A percentile compares a stretch with the other conserved stretches of the same genome.
Evolutionary conservation across 306 rosid species (phyloP).

Genomic region (Lathyrus tuberosus): DNA sequence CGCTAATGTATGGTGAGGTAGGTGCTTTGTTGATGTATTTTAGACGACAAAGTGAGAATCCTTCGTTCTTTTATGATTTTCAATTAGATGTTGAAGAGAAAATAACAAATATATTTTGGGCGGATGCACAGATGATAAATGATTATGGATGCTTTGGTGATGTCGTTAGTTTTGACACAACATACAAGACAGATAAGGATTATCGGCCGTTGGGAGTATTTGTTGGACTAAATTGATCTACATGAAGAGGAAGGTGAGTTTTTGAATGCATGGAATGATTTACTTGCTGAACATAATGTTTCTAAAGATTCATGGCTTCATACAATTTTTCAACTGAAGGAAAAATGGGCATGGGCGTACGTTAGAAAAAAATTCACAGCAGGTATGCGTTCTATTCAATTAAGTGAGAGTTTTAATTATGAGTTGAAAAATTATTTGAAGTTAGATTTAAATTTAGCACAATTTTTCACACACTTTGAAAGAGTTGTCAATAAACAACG

Average conservation of each 20-base stretch:
- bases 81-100: neutral
- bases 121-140: conserved; percentile 4
- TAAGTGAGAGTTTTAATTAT: neutral
- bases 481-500: conserved; percentile 3
- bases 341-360: neutral
- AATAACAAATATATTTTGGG: conserved; percentile 3
- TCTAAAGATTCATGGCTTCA: conserved; percentile 10
- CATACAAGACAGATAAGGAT: conserved; percentile 4
- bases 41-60: neutral
- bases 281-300: neutral
- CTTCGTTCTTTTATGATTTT: conserved; percentile 9
- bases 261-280: neutral
- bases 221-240: conserved; percentile 2
- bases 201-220: conserved; percentile 6
- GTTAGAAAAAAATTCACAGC: neutral
- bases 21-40: conserved; percentile 2
- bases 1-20: conserved; percentile 1
- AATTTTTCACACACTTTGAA: conserved; percentile 17
- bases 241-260: conserved; percentile 10
- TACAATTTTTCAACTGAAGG: conserved; percentile 6
- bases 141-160: neutral
- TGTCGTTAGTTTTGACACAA: neutral
- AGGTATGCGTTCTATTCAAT: neutral
- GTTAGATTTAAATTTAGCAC: neutral
- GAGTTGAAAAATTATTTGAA: conserved; percentile 21